Evolutionary conservation across 768 basidiomycete genomes (phyloP).

Genomic region (Astraeus odoratus): DNA sequence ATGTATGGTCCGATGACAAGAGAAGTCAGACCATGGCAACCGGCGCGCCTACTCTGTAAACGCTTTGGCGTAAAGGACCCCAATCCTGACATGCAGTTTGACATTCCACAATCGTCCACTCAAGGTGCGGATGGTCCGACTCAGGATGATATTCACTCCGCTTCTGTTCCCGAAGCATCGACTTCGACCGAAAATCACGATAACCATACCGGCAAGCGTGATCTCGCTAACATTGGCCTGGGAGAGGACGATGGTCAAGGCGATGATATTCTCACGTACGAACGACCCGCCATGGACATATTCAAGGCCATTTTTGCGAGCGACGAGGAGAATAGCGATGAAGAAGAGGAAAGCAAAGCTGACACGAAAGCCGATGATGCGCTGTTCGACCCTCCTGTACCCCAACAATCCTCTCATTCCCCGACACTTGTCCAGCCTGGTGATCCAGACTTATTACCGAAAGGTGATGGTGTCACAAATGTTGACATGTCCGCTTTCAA

Average conservation of each 20-base stretch:
- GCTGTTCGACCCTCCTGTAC: conserved; percentile 1
- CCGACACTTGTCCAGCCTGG: conserved; percentile 3
- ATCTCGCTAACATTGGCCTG: conserved; percentile 77
- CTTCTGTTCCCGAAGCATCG: not conserved
- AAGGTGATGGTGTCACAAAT: conserved; percentile 6
- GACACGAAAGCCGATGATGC: conserved; percentile 16
- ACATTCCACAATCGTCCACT: conserved; percentile 22
- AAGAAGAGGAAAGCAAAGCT: conserved; percentile 38
- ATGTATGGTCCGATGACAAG: conserved; percentile 91
- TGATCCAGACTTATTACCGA: not conserved
- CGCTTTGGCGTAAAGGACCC: conserved; percentile 91
- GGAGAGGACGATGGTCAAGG: conserved; percentile 93
- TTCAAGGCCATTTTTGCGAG: conserved; percentile 99
- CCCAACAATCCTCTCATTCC: conserved; percentile 10
- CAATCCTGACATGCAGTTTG: conserved; percentile 44
- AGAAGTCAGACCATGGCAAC: conserved; percentile 68
- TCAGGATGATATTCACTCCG: not conserved
- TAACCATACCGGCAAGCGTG: conserved; percentile 32
- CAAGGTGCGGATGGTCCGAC: conserved; percentile 4
- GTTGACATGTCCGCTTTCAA: conserved; percentile 73
- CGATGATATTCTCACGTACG: conserved; percentile 78
- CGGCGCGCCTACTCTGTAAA: conserved; percentile 82
- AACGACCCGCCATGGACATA: conserved; percentile 82
- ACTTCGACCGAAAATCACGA: not conserved
- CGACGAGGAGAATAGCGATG: conserved; percentile 82